Conservation (phyloP, 1,284 basidiomycete genomes). For the Puccinia triticina region DNA sequence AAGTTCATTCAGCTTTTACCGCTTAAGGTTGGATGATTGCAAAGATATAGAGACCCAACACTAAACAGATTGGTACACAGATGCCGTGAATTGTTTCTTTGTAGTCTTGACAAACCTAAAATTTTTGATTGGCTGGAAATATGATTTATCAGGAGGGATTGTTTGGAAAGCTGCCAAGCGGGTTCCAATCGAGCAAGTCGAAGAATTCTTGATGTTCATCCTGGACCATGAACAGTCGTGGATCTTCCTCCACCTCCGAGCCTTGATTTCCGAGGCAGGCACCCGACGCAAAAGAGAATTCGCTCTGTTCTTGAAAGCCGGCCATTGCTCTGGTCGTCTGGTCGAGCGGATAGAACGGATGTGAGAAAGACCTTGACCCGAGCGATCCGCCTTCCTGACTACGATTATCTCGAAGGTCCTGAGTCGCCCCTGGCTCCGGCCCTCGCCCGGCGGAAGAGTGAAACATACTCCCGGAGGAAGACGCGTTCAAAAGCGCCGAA, state of each 20-base stretch:
- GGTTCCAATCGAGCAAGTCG: slow-evolving; percentile 12
- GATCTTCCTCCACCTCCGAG: slow-evolving; percentile 26
- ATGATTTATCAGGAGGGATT: neutral
- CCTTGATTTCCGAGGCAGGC: neutral
- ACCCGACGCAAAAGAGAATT: neutral
- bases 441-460: neutral
- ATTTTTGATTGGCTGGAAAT: too few species aligned
- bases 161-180: neutral
- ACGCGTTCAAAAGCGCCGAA: slow-evolving; percentile 12
- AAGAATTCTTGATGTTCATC: slow-evolving; percentile 4
- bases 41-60: too few species aligned
- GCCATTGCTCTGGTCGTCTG: neutral
- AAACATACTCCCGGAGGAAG: neutral
- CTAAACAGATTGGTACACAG: too few species aligned
- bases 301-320: neutral
- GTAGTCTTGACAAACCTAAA: neutral
- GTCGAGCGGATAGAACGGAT: neutral
- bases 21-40: too few species aligned
- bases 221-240: slow-evolving; percentile 7
- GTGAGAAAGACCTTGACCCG: neutral
- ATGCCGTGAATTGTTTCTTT: too few species aligned
- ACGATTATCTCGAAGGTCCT: neutral
- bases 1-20: too few species aligned
- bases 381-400: neutral
- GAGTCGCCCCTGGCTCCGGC: neutral